Conservation (phyloP, 176 grass and related monocot species). For the Olyra latifolia region DNA sequence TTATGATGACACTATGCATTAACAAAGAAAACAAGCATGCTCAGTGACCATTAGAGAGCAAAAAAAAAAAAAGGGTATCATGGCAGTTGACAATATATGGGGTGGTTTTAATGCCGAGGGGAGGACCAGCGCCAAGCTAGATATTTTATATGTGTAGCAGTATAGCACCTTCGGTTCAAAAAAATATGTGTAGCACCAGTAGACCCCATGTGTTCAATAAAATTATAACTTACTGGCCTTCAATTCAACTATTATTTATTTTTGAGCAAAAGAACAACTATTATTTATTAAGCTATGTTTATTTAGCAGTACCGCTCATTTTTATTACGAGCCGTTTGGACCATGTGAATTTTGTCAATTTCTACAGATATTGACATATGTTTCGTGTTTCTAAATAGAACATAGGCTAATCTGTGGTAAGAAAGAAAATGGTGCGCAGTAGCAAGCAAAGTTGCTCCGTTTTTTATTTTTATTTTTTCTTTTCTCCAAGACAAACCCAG, state of each 20-base stretch:
- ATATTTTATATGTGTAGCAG: conserved; percentile 25
- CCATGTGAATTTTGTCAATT: no score
- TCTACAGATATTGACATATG: no score
- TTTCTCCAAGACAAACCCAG: background rate
- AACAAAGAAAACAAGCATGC: background rate
- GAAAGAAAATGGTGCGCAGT: background rate
- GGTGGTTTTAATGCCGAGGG: background rate
- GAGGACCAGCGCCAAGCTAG: background rate
- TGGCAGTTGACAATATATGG: background rate
- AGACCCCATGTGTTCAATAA: background rate
- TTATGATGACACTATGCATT: background rate
- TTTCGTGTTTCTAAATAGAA: no score
- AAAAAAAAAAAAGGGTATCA: background rate
- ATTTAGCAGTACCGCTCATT: background rate
- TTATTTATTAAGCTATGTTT: background rate
- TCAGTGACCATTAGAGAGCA: background rate
- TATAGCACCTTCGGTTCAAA: no score
- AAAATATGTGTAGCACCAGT: background rate
- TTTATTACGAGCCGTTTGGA: background rate
- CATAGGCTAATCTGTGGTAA: background rate
- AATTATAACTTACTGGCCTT: background rate
- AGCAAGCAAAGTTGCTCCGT: conserved; percentile 3
- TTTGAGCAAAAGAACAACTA: no score
- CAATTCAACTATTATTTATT: background rate
- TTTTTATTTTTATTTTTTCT: background rate